These are phyloP conservation scores for Tetracladium maxilliforme DNA, from an alignment of 2,329 filamentous ascomycete species.

Conservation along the genomic window DNA sequence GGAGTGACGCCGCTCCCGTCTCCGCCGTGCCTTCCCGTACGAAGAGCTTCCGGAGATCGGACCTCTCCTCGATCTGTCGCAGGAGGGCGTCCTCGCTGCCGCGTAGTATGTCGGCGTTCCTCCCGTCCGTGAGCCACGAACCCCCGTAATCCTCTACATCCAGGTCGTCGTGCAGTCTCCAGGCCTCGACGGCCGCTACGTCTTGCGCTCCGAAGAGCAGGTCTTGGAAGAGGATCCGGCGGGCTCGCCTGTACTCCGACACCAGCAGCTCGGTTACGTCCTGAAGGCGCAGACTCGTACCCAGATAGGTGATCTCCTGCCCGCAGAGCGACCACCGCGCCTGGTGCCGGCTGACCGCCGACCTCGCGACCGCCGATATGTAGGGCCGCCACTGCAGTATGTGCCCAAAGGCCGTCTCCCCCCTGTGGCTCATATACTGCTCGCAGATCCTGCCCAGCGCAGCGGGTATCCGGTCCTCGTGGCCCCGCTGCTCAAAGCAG, in stretches of 20 bases:
- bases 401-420: conserved; percentile 5
- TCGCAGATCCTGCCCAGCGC: conserved; percentile 5
- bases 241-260: conserved; percentile 1
- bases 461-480: conserved; percentile 5
- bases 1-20: conserved; percentile 2
- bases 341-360: conserved; percentile 4
- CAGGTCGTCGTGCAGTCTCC: conserved; percentile 4
- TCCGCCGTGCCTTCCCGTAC: conserved; percentile 1
- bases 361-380: conserved; percentile 1
- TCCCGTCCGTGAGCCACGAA: conserved; percentile 3
- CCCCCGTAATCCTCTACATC: conserved; percentile 4
- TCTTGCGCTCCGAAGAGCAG: conserved; percentile 2
- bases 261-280: conserved; percentile 4
- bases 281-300: conserved; percentile 4
- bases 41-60: conserved; percentile 5
- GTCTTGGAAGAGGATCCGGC: conserved; percentile 5
- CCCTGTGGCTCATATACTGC: conserved; percentile 5
- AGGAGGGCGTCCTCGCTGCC: conserved; percentile 2
- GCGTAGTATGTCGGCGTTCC: conserved; percentile 5
- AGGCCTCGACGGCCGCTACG: conserved; percentile 3
- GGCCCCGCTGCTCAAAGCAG: conserved; percentile 5
- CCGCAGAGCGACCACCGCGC: conserved; percentile 3
- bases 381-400: conserved; percentile 3
- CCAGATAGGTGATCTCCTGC: conserved; percentile 4
- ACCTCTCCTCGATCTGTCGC: conserved; percentile 1